Percentiles rank a stretch among this genome's conserved stretches.
These are phyloP conservation scores for Puccinia hordei DNA, from an alignment of 1,284 basidiomycete species.

Conservation along the genomic window DNA sequence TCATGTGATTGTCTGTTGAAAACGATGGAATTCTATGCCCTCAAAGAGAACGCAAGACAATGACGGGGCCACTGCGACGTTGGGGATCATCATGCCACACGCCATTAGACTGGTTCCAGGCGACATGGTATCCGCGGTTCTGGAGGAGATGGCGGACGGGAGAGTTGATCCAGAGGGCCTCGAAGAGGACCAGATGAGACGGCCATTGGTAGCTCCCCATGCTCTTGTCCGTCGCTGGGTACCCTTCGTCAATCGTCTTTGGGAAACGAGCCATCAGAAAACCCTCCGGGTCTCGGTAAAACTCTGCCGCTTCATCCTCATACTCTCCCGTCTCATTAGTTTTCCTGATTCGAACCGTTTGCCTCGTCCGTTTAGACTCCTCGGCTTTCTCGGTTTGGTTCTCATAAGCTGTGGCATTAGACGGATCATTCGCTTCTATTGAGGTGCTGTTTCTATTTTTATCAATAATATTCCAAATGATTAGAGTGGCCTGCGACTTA, in stretches of 20 bases:
- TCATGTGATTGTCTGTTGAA: neutral
- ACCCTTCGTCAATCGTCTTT: slow-evolving; percentile 65
- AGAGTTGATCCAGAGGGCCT: slow-evolving; percentile 66
- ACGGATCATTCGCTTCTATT: neutral
- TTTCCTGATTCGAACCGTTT: slow-evolving; percentile 63
- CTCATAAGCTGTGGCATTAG: slow-evolving; percentile 55
- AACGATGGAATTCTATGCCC: neutral
- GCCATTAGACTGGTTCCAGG: slow-evolving; percentile 69
- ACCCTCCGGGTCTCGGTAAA: slow-evolving; percentile 72
- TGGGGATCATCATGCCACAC: slow-evolving; percentile 76
- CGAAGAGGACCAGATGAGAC: slow-evolving; percentile 76
- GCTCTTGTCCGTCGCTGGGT: slow-evolving; percentile 66
- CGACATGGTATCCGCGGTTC: slow-evolving; percentile 69
- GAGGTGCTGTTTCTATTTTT: slow-evolving; percentile 9
- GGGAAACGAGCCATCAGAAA: slow-evolving; percentile 74
- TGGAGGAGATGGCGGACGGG: slow-evolving; percentile 62
- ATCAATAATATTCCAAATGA: neutral
- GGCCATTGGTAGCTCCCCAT: slow-evolving; percentile 76
- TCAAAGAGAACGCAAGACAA: slow-evolving; percentile 64
- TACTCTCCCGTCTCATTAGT: slow-evolving; percentile 63
- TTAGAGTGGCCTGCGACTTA: neutral
- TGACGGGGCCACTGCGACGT: slow-evolving; percentile 72
- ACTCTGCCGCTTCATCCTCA: slow-evolving; percentile 78
- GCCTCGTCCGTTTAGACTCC: slow-evolving; percentile 5
- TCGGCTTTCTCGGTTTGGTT: slow-evolving; percentile 50